These are phyloP conservation scores for Flaveria robusta DNA, from an alignment of 129 eudicot species.

Conservation along the genomic window DNA sequence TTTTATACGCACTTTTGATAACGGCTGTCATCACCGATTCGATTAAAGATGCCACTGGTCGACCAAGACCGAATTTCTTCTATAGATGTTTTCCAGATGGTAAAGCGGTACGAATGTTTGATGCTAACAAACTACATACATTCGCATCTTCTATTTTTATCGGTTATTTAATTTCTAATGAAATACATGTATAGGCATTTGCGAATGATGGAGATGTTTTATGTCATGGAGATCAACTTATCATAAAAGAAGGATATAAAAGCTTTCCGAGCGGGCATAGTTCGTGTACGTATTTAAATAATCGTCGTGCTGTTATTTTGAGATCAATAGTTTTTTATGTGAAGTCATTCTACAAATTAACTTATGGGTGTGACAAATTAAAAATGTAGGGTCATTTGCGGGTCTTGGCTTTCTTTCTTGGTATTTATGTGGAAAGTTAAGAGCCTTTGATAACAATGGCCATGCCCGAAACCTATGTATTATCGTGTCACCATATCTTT, in stretches of 20 bases:
- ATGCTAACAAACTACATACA: not conserved
- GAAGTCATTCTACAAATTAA: not conserved
- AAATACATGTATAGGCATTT: slow-evolving; percentile 14
- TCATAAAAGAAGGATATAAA: slow-evolving; percentile 75
- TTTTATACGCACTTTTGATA: slow-evolving; percentile 54
- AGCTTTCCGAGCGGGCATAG: slow-evolving; percentile 85
- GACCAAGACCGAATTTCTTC: slow-evolving; percentile 74
- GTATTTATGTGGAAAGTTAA: slow-evolving; percentile 67
- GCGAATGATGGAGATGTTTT: slow-evolving; percentile 49
- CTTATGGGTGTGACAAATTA: not conserved
- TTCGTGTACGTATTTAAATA: slow-evolving; percentile 43
- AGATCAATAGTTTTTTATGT: not conserved
- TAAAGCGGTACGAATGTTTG: slow-evolving; percentile 40
- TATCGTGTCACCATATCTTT: slow-evolving; percentile 53
- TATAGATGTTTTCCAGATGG: slow-evolving; percentile 77
- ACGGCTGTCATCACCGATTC: slow-evolving; percentile 73
- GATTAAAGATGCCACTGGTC: slow-evolving; percentile 71
- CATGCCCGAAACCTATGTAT: slow-evolving; percentile 55
- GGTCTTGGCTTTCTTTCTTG: slow-evolving; percentile 73
- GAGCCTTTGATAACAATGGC: slow-evolving; percentile 48
- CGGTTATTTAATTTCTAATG: not conserved
- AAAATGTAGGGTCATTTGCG: slow-evolving; percentile 66
- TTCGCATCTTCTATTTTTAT: not conserved
- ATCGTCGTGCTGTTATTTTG: not conserved
- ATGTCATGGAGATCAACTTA: slow-evolving; percentile 44